Evolutionary conservation across 2,329 filamentous ascomycete genomes (phyloP).

Genomic region (Penicillium sp.): DNA sequence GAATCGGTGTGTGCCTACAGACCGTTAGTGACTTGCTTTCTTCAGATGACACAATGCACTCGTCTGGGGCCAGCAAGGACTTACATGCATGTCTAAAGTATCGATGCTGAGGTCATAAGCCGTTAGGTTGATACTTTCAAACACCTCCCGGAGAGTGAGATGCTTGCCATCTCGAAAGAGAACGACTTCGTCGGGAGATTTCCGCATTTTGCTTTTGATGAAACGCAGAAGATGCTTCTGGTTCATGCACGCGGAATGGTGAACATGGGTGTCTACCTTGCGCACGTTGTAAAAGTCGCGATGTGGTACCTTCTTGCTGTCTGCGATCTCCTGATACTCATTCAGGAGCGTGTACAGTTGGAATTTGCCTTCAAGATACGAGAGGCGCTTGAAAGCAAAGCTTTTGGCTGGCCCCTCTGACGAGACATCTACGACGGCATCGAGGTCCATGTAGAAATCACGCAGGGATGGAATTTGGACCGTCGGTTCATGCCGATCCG

Average conservation of each 20-base stretch:
- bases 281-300: constrained; percentile 99
- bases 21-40: background rate
- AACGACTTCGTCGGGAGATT: constrained; percentile 89
- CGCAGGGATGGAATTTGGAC: constrained; percentile 86
- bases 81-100: constrained; percentile 95
- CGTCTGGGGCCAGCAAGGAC: constrained; percentile 34
- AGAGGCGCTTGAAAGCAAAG: constrained; percentile 90
- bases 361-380: constrained; percentile 96
- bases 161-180: constrained; percentile 89
- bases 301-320: constrained; percentile 96
- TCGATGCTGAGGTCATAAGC: constrained; percentile 98
- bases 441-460: constrained; percentile 94
- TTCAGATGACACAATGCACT: background rate
- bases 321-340: constrained; percentile 96
- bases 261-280: constrained; percentile 98
- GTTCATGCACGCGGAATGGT: constrained; percentile 99
- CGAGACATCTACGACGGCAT: constrained; percentile 81
- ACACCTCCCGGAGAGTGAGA: constrained; percentile 87
- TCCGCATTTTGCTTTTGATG: constrained; percentile 99
- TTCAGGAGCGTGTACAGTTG: constrained; percentile 91
- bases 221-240: constrained; percentile 97
- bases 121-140: constrained; percentile 94
- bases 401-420: constrained; percentile 96
- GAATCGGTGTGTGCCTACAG: constrained; percentile 86
- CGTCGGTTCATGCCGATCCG: constrained; percentile 66